These are phyloP conservation scores for Magnolia officinalis DNA, from an alignment of 164 flowering plant genomes.

Conservation along the genomic window DNA sequence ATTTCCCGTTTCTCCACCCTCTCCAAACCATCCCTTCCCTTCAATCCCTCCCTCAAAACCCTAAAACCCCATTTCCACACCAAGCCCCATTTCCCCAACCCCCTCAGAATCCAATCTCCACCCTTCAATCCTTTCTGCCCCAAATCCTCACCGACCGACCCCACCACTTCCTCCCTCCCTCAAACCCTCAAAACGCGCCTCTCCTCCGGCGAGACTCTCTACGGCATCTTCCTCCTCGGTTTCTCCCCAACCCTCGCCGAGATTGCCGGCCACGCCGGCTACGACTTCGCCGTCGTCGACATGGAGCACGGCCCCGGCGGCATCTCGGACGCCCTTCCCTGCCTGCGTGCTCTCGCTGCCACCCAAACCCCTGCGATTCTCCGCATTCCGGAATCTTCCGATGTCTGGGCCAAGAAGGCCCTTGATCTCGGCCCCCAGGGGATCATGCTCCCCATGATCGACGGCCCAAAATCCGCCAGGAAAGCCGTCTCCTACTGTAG, in stretches of 20 bases:
- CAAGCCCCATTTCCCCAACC: background rate
- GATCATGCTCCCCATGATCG: constrained; percentile 94
- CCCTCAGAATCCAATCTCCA: constrained; percentile 5
- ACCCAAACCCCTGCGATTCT: constrained; percentile 61
- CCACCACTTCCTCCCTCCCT: constrained; percentile 6
- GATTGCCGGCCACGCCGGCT: constrained; percentile 79
- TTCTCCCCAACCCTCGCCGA: constrained; percentile 90
- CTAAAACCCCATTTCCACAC: background rate
- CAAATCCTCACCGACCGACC: constrained; percentile 15
- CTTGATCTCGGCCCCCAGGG: constrained; percentile 93
- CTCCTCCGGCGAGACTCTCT: constrained; percentile 63
- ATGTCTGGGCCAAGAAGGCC: constrained; percentile 86
- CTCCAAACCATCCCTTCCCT: background rate
- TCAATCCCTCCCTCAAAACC: background rate
- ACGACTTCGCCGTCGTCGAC: constrained; percentile 85
- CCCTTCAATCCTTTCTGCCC: constrained; percentile 12
- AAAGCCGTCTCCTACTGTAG: constrained; percentile 77
- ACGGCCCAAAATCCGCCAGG: constrained; percentile 43
- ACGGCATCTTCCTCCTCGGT: constrained; percentile 79
- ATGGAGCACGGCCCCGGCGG: constrained; percentile 95
- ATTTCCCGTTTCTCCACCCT: background rate
- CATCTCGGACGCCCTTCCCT: constrained; percentile 59
- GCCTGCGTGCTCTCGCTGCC: constrained; percentile 72
- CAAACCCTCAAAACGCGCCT: constrained; percentile 69
- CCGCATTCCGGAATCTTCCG: constrained; percentile 64